These are phyloP conservation scores for Amanita fuliginea DNA, from an alignment of 768 basidiomycete species.

Conservation along the genomic window DNA sequence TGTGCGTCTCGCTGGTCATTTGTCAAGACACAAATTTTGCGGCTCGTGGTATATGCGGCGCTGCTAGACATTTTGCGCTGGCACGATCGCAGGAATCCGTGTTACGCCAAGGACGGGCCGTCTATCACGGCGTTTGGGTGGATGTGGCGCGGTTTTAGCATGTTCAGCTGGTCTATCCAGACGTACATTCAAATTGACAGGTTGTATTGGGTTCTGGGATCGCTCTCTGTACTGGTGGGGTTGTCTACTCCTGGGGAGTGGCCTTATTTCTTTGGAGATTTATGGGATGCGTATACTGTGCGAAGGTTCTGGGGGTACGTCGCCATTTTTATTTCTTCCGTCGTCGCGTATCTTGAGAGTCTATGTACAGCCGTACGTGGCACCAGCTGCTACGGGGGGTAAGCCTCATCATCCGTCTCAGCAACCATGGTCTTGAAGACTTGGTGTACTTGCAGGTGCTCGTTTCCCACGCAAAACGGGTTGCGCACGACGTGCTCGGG, in stretches of 20 bases:
- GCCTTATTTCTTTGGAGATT: constrained; percentile 15
- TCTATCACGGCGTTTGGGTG: constrained; percentile 9
- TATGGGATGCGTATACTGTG: constrained; percentile 12
- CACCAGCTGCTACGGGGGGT: constrained; percentile 16
- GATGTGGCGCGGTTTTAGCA: constrained; percentile 11
- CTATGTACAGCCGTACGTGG: constrained; percentile 13
- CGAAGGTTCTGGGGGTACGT: constrained; percentile 15
- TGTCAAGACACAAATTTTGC: constrained; percentile 1
- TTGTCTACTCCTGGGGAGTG: constrained; percentile 15
- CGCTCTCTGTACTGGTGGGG: constrained; percentile 9
- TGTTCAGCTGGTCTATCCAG: constrained; percentile 14
- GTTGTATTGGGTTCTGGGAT: constrained; percentile 10
- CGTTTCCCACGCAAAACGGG: constrained; percentile 6
- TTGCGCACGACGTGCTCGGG: constrained; percentile 4
- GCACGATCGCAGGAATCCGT: constrained; percentile 9
- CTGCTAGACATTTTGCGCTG: constrained; percentile 11
- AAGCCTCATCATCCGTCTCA: not conserved
- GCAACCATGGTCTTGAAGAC: not conserved
- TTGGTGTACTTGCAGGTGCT: not conserved
- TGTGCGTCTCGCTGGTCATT: constrained; percentile 13
- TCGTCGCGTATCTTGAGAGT: not conserved
- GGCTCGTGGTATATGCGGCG: constrained; percentile 1
- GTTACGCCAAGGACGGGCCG: constrained; percentile 10
- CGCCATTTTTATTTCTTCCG: not conserved
- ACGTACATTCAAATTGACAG: constrained; percentile 11